phyloP scores from a whole-genome alignment of 2,329 filamentous ascomycete genomes.

The Camillea tinctor region DNA sequence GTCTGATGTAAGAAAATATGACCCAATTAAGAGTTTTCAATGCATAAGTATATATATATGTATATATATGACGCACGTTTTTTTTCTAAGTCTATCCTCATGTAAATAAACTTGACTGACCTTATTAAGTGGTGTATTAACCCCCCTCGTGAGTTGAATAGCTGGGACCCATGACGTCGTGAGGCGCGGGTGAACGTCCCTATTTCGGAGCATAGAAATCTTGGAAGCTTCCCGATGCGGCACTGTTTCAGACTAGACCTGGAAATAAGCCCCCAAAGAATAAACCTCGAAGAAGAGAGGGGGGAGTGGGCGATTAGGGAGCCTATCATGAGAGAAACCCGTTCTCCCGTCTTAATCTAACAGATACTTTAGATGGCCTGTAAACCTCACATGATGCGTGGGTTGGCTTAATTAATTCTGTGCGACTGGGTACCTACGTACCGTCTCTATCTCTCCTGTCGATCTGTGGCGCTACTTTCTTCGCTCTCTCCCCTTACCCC shows the following conservation, averaged over 20 bases:
- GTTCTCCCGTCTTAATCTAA: background rate
- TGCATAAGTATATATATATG: background rate
- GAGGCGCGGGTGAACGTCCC: background rate
- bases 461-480: background rate
- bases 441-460: background rate
- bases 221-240: background rate
- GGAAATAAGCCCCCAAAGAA: too few species aligned
- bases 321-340: background rate
- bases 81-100: too few species aligned
- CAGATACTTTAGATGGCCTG: background rate
- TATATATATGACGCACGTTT: background rate
- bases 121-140: too few species aligned
- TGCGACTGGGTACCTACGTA: background rate
- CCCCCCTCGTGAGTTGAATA: too few species aligned
- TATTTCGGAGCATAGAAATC: background rate
- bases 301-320: too few species aligned
- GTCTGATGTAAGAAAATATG: background rate
- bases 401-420: background rate
- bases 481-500: too few species aligned
- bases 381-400: background rate
- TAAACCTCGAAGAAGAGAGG: background rate
- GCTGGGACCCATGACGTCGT: background rate
- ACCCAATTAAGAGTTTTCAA: background rate
- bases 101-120: too few species aligned
- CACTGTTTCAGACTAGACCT: background rate